A percentile compares a stretch with the other conserved stretches of the same genome.
These are phyloP conservation scores for Suillus americanus DNA, from an alignment of 768 basidiomycete species.

Conservation along the genomic window DNA sequence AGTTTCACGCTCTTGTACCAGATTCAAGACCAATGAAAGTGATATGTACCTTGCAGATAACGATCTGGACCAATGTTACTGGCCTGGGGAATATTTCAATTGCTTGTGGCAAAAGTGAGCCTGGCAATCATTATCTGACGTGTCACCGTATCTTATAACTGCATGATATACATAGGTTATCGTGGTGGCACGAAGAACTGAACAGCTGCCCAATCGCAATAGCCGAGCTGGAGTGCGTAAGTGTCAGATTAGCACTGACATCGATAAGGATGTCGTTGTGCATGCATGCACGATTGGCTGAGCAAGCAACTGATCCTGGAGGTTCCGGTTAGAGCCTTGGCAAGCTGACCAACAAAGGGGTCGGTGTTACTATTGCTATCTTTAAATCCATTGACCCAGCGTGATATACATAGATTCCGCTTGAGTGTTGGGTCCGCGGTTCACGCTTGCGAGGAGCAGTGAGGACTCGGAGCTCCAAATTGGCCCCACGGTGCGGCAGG, in stretches of 20 bases:
- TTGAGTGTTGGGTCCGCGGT: not conserved
- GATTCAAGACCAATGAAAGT: not conserved
- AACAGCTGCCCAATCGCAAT: not conserved
- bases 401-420: not conserved
- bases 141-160: not conserved
- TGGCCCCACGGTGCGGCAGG: not conserved
- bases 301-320: not conserved
- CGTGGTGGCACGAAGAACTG: not conserved
- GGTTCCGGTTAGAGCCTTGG: too few relatives aligned
- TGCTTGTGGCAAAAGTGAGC: not conserved
- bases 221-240: not conserved
- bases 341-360: not conserved
- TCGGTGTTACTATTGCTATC: not conserved
- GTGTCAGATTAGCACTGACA: not conserved
- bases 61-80: not conserved
- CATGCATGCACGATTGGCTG: not conserved
- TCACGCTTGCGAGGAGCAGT: not conserved
- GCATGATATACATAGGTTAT: not conserved
- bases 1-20: not conserved
- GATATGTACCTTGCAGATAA: not conserved
- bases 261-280: not conserved
- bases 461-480: not conserved
- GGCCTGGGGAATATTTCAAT: not conserved
- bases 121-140: not conserved
- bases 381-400: not conserved